Evolutionary conservation across 345 rosid species (phyloP).

Genomic region (Aquilaria sinensis): DNA sequence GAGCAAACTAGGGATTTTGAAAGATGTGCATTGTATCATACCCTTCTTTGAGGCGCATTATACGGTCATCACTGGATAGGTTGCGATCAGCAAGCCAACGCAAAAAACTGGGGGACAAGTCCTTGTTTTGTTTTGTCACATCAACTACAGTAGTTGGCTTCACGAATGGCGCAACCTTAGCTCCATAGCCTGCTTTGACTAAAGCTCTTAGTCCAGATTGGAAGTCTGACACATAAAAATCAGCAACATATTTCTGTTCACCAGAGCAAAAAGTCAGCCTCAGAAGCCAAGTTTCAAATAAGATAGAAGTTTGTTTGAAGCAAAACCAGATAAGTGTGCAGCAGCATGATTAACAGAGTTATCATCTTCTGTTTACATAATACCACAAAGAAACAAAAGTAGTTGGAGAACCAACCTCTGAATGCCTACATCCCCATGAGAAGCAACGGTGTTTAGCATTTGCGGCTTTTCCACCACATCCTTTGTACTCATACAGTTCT

Average conservation of each 20-base stretch:
- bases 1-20: not conserved
- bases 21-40: slow-evolving; percentile 18
- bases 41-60: slow-evolving; percentile 95
- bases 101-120: slow-evolving; percentile 67
- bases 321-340: not conserved
- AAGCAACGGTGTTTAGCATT: slow-evolving; percentile 68
- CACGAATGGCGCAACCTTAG: slow-evolving; percentile 83
- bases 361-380: not conserved
- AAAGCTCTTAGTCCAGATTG: slow-evolving; percentile 88
- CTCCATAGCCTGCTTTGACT: slow-evolving; percentile 89
- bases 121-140: slow-evolving; percentile 48
- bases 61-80: slow-evolving; percentile 56
- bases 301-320: not conserved
- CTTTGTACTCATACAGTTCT: slow-evolving; percentile 71
- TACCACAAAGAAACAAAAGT: not conserved
- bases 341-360: not conserved
- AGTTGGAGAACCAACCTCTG: slow-evolving; percentile 52
- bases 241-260: slow-evolving; percentile 78
- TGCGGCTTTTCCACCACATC: slow-evolving; percentile 70
- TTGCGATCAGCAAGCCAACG: slow-evolving; percentile 76
- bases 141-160: slow-evolving; percentile 61
- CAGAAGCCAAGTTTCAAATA: not conserved
- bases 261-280: not conserved
- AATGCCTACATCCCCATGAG: slow-evolving; percentile 85
- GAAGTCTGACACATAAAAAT: slow-evolving; percentile 90